Evolutionary conservation across 129 eudicot species (phyloP).

Genomic region (carrot (Daucus carota)): DNA sequence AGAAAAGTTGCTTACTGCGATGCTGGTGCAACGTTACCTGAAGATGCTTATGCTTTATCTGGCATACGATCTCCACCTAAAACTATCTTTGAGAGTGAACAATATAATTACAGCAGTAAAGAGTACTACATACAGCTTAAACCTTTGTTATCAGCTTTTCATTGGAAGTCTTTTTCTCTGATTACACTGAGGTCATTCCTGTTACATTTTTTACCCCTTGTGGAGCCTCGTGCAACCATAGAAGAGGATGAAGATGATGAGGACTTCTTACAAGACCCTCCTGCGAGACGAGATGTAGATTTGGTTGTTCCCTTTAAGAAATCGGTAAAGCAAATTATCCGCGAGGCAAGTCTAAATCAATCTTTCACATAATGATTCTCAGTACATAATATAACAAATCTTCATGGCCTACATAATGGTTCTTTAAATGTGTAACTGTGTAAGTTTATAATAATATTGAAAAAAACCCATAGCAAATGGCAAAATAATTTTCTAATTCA

Average conservation of each 20-base stretch:
- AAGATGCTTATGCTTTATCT: slow-evolving; percentile 49
- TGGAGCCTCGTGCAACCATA: slow-evolving; percentile 48
- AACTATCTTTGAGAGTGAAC: slow-evolving; percentile 37
- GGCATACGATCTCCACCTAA: slow-evolving; percentile 35
- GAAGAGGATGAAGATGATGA: slow-evolving; percentile 75
- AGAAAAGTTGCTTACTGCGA: slow-evolving; percentile 52
- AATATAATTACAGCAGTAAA: slow-evolving; percentile 43
- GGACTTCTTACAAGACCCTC: slow-evolving; percentile 47
- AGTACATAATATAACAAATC: neutral
- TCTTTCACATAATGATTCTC: neutral
- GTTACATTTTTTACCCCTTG: slow-evolving; percentile 70
- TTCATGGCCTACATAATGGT: too few species aligned
- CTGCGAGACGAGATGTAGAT: slow-evolving; percentile 40
- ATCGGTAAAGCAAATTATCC: slow-evolving; percentile 72
- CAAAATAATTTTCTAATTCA: neutral
- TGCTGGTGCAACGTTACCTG: slow-evolving; percentile 46
- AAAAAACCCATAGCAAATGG: neutral
- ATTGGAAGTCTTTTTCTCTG: slow-evolving; percentile 47
- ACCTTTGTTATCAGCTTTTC: slow-evolving; percentile 79
- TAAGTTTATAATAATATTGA: neutral
- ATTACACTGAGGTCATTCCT: slow-evolving; percentile 70
- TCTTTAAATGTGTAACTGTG: too few species aligned
- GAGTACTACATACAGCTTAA: slow-evolving; percentile 61
- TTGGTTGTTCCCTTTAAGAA: slow-evolving; percentile 80
- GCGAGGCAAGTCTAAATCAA: slow-evolving; percentile 45